These are phyloP conservation scores for Penicillium sp. DNA, from an alignment of 2,329 filamentous ascomycete species.

Conservation along the genomic window DNA sequence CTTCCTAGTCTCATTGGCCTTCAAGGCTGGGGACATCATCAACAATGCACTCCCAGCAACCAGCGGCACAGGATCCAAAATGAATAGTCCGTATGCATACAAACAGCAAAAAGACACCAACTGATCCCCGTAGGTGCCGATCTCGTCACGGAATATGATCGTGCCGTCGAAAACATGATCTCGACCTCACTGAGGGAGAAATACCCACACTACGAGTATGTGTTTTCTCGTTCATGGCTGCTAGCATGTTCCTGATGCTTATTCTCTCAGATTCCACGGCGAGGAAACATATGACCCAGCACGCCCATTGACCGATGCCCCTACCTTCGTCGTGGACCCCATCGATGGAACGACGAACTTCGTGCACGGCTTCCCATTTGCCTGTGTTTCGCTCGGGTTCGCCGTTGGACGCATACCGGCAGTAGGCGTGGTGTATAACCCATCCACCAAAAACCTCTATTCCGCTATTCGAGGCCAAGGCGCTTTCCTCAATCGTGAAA, in stretches of 20 bases:
- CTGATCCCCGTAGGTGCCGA: constrained; percentile 50
- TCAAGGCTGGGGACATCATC: constrained; percentile 46
- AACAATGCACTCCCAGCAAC: constrained; percentile 43
- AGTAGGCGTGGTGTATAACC: constrained; percentile 63
- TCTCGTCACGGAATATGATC: constrained; percentile 64
- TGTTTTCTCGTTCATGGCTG: constrained; percentile 9
- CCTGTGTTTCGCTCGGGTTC: constrained; percentile 61
- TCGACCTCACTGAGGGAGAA: constrained; percentile 50
- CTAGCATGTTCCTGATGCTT: neutral
- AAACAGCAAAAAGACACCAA: neutral
- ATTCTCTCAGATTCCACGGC: constrained; percentile 51
- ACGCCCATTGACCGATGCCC: constrained; percentile 51
- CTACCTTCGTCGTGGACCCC: constrained; percentile 64
- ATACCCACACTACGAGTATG: constrained; percentile 55
- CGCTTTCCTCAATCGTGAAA: constrained; percentile 47
- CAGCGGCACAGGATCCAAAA: constrained; percentile 44
- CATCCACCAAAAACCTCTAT: constrained; percentile 57
- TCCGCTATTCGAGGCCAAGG: constrained; percentile 57
- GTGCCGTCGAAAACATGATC: constrained; percentile 60
- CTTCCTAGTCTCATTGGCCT: constrained; percentile 41
- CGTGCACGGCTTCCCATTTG: constrained; percentile 60
- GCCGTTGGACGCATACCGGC: constrained; percentile 51
- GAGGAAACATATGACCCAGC: constrained; percentile 62
- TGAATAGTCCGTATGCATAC: constrained; percentile 42
- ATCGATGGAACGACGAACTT: constrained; percentile 68